Evolutionary conservation across 129 eudicot species (phyloP), one percentile per base, ranked within the genome.

Genomic region (Escallonia rubra): DNA sequence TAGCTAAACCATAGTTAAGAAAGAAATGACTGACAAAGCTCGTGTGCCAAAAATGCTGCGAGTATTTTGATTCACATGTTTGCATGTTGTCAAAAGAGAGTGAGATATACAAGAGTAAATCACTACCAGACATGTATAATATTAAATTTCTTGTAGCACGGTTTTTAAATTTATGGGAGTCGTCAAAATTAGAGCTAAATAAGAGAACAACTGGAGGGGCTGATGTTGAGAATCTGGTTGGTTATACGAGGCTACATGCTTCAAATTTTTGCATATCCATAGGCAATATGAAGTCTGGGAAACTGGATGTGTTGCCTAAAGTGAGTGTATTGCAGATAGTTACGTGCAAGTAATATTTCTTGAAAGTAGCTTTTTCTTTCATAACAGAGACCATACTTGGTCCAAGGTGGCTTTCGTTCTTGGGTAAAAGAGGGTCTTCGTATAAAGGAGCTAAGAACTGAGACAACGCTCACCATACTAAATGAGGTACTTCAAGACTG

Each of bases 341-440:
- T 23, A 23, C 34, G 34, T 23, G 34, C 34, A 23, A 23, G 34
- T 23, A 23, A 23, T 23, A 23, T 23, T 23, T 23, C 34, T 23
- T 23, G 34, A 0, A 0, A 1, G 34, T 23, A 23, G 1, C 34
- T 23, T 23, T 23, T 23, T 23, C 34, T 23, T 23, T 23, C 39
- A 57, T 60, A 75, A 67, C 80, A 92, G 98, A 78, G 77, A 66
- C 88, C 98, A 67, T 93, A 93, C 77, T 64, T 74, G 53, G 78
- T 93, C 71, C 85, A 83, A 74, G 98, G 98, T 72, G 98, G 98
- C 76, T 93, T 86, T 78, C 81, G 80, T 38, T 80, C 95, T 43
- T 93, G 98, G 98, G 86, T 80, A 59, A 67, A 84, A 73, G 86
- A 82, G 45, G 98, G 98, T n/a, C 81, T 86, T 78, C 92, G 96